Conservation (phyloP, 495 filamentous ascomycete genomes). For the Podospora australis region DNA sequence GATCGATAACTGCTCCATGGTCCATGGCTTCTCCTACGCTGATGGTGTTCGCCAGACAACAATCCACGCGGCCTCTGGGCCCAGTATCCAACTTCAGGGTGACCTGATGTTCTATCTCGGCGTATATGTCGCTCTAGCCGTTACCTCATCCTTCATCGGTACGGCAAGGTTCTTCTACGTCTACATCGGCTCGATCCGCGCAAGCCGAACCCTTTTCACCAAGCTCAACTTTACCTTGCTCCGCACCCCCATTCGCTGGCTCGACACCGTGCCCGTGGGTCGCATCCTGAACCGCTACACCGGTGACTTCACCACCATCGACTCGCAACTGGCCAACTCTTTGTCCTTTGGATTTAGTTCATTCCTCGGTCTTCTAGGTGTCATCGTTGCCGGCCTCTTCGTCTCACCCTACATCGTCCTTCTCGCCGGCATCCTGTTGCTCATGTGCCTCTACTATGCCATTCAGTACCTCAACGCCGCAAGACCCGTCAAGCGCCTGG, state of each 20-base stretch:
- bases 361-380: slow-evolving; percentile 47
- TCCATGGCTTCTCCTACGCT: slow-evolving; percentile 28
- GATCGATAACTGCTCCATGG: slow-evolving; percentile 10
- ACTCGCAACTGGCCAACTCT: slow-evolving; percentile 56
- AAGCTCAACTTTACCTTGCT: slow-evolving; percentile 58
- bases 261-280: slow-evolving; percentile 75
- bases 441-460: slow-evolving; percentile 52
- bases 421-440: slow-evolving; percentile 48
- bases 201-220: slow-evolving; percentile 60
- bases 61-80: slow-evolving; percentile 23
- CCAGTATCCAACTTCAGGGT: slow-evolving; percentile 13
- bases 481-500: slow-evolving; percentile 68
- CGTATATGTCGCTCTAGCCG: slow-evolving; percentile 58
- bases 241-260: slow-evolving; percentile 65
- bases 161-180: slow-evolving; percentile 52
- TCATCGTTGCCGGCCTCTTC: slow-evolving; percentile 54
- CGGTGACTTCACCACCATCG: slow-evolving; percentile 66
- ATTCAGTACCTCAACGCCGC: slow-evolving; percentile 59
- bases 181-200: slow-evolving; percentile 53
- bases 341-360: slow-evolving; percentile 50
- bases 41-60: slow-evolving; percentile 34
- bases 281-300: slow-evolving; percentile 77
- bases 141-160: slow-evolving; percentile 49
- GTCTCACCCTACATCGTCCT: slow-evolving; percentile 58
- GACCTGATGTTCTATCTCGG: slow-evolving; percentile 57